These are phyloP conservation scores for Choanephora cucurbitarum DNA, from an alignment of 371 early-diverging fungal species.

Conservation along the genomic window DNA sequence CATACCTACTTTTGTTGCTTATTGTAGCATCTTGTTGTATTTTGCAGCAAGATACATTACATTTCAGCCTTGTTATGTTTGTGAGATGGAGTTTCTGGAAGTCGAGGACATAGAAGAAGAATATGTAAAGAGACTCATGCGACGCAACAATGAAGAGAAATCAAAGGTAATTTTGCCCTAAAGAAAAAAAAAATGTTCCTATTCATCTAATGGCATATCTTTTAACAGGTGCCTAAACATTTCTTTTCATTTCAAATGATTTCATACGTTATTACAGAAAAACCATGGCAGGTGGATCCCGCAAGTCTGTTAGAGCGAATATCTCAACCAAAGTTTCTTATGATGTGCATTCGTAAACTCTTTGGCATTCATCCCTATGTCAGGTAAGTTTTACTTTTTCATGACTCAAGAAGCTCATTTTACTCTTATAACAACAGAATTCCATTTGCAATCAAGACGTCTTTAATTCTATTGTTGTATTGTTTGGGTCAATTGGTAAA, in stretches of 20 bases:
- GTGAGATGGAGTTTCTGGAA: conserved; percentile 32
- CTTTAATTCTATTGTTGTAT: conserved; percentile 37
- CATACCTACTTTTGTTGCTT: conserved; percentile 38
- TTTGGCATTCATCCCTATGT: conserved; percentile 33
- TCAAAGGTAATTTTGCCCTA: not conserved
- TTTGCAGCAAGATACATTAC: conserved; percentile 30
- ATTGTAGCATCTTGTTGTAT: conserved; percentile 26
- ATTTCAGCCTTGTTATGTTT: conserved; percentile 31
- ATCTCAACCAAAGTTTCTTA: not conserved
- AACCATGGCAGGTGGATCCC: not conserved
- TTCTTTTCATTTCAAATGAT: not conserved
- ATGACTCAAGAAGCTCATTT: not conserved
- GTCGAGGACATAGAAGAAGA: conserved; percentile 45
- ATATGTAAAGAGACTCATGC: conserved; percentile 33
- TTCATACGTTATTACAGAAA: not conserved
- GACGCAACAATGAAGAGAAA: not conserved
- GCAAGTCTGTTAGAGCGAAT: not conserved
- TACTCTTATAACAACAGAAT: conserved; percentile 25
- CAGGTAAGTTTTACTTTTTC: conserved; percentile 21
- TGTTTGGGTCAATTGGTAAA: conserved; percentile 46
- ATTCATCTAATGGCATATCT: too few species aligned
- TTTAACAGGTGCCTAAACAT: not conserved
- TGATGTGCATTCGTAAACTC: conserved; percentile 3
- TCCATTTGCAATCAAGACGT: conserved; percentile 43
- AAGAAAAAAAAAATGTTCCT: too few species aligned